Evolutionary conservation across 192 early-diverging fungal species (phyloP), one percentile per base, ranked within the genome.

Genomic region (Rhizophagus prolifer): DNA sequence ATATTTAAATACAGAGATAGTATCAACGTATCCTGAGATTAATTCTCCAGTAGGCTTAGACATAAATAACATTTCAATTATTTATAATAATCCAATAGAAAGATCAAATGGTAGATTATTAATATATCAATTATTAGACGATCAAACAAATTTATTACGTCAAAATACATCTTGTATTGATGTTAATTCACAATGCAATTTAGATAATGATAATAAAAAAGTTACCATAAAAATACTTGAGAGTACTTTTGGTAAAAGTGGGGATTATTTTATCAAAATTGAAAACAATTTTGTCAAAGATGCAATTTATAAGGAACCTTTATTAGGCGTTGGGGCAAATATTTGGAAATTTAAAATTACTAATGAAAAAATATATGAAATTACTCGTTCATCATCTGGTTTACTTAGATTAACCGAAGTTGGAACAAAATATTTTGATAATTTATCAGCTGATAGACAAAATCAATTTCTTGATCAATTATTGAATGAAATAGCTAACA

Each of bases 271-370:
- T 66, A 34, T 66, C 3, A 38, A 66, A 34, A 34, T 66, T 13
- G 34, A 38, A 19, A 66, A 8, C 8, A 38, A 66, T 66, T 66
- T 66, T 38, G 64, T 66, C n/a, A 66, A 9, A 9, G 8, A 16
- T 36, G 7, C 1, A 5, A 30, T 19, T 36, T 66, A 34, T 36
- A 66, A 41, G 9, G 64, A 66, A 66, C 34, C 64, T 21, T 34
- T 66, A 34, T 36, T 66, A 9, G 64, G 64, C 2, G 38, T 66
- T 36, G 0, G 3, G 1, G 13, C 13, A 36, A 41, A 34, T 19
- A 16, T 66, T 66, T 66, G 64, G 64, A 36, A 66, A 38, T 66
- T 66, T 65, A 65, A 19, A 6, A 21, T 65, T 30, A 34, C 4
- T 4, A 36, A 19, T 14, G 23, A 36, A 19, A 30, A 19, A n/a